These are phyloP conservation scores for Rhamnella rubrinervis DNA, from an alignment of 331 rosid species.

Conservation along the genomic window DNA sequence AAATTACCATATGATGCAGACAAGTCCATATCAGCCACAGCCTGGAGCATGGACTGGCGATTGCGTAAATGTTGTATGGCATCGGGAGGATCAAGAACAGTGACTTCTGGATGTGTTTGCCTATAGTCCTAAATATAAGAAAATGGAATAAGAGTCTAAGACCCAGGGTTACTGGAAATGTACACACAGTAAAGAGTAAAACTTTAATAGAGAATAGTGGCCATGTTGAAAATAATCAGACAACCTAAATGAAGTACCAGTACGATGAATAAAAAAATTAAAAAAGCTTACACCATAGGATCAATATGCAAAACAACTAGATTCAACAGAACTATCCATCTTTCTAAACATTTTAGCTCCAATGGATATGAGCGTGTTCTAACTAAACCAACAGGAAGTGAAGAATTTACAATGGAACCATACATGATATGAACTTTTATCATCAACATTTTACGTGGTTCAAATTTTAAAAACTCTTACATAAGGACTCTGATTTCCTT, in stretches of 20 bases:
- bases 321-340: neutral
- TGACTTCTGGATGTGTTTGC: constrained; percentile 80
- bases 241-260: neutral
- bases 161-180: constrained; percentile 3
- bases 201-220: neutral
- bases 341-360: neutral
- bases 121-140: constrained; percentile 66
- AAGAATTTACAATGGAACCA: neutral
- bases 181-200: neutral
- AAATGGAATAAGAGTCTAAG: constrained; percentile 10
- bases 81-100: constrained; percentile 96
- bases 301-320: neutral
- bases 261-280: neutral
- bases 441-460: neutral
- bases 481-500: neutral
- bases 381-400: neutral
- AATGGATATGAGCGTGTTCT: neutral
- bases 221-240: neutral
- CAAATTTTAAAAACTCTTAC: neutral
- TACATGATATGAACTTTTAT: neutral
- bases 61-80: constrained; percentile 76
- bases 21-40: constrained; percentile 84
- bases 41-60: constrained; percentile 94
- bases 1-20: constrained; percentile 68
- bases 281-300: neutral